Evolutionary conservation across 2,329 filamentous ascomycete species (phyloP), one percentile per base, ranked within the genome.

Genomic region (Stagonosporopsis vannaccii): DNA sequence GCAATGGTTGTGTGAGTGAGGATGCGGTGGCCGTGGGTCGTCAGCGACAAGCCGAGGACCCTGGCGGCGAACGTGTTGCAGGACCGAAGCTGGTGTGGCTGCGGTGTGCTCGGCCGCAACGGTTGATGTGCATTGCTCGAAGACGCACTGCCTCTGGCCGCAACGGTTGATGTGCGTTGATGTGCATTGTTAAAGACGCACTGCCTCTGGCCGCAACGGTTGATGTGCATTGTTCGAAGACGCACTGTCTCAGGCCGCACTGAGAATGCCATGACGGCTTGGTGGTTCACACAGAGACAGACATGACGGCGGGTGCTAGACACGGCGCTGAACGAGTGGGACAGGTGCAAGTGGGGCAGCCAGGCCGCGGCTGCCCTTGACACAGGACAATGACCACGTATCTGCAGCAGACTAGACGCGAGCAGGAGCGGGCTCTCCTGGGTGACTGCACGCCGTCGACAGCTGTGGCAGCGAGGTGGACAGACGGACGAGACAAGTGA

Each of bases 271-370:
- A 33, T 25, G 8, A 20, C 26, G 20, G 25, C 12, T 3, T 9
- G 2, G 15, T 42, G 52, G 46, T 28, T 40, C 33, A 56, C 45
- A 28, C 52, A 30, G 17, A 26, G 28, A 35, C 40, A 39, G 15
- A 26, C 30, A 56, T 56, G 53, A 51, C 42, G 47, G 37, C n/a
- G 13, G 42, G 33, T 33, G 36, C 42, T 35, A 43, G 47, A 56
- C 42, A 56, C 37, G 43, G n/a, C 42, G 30, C 22, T 51, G 47
- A 56, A 56, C 53, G n/a, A 33, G 53, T 56, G 53, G 53, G 53
- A 43, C 53, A 48, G 42, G 23, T 44, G 37, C 32, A 49, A 32
- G 51, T 55, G 51, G 51, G 51, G 51, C 51, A 22, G 33, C 17
- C 42, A 36, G 30, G 41, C 44, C 37, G 46, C 30, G 28, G n/a